Evolutionary conservation across 1,284 basidiomycete genomes (phyloP).

Genomic region (Boletus sp.): DNA sequence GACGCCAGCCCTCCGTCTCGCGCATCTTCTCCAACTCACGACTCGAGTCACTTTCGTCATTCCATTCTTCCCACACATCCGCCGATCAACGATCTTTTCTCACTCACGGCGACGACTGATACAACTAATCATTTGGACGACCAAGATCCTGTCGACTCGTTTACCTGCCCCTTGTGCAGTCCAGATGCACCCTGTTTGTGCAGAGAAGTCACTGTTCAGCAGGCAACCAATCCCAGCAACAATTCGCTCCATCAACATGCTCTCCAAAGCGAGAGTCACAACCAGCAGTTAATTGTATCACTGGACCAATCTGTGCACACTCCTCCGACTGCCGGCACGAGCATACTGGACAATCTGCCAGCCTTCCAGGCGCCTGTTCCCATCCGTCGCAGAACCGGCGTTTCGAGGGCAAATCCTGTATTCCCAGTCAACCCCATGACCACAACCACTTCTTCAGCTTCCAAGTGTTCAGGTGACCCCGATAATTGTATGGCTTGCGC

Average conservation of each 20-base stretch:
- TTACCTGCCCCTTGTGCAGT: constrained; percentile 65
- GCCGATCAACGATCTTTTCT: constrained; percentile 33
- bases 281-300: constrained; percentile 27
- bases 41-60: constrained; percentile 11
- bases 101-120: constrained; percentile 28
- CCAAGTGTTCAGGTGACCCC: constrained; percentile 53
- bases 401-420: constrained; percentile 41
- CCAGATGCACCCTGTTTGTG: constrained; percentile 72
- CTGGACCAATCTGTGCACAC: constrained; percentile 17
- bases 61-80: constrained; percentile 23
- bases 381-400: constrained; percentile 52
- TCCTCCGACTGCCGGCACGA: constrained; percentile 30
- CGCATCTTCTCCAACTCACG: constrained; percentile 9
- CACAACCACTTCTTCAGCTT: constrained; percentile 14
- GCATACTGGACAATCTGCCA: constrained; percentile 72
- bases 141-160: constrained; percentile 32
- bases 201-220: constrained; percentile 55
- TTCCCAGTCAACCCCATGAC: constrained; percentile 45
- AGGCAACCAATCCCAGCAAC: constrained; percentile 27
- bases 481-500: constrained; percentile 75
- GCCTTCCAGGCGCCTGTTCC: constrained; percentile 75
- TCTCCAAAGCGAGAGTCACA: constrained; percentile 16
- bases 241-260: constrained; percentile 12
- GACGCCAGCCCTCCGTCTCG: constrained; percentile 6
- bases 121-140: constrained; percentile 22